Percentiles rank a stretch among this genome's conserved stretches.
These are phyloP conservation scores for Mycena albidolilacea DNA, from an alignment of 768 basidiomycete genomes.

Conservation along the genomic window DNA sequence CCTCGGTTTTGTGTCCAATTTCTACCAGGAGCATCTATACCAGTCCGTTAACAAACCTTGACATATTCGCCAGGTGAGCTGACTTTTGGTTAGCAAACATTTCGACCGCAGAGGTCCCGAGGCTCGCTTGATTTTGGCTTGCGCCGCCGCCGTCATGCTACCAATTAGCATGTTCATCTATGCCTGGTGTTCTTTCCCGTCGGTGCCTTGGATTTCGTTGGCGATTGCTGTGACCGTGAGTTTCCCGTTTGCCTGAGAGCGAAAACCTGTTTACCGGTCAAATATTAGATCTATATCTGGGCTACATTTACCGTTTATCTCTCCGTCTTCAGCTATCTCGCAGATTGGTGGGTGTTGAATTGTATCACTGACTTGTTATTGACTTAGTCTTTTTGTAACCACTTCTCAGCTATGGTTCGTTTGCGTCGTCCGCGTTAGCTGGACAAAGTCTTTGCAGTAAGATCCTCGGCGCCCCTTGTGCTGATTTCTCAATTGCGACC, in stretches of 20 bases:
- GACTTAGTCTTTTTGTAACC: not conserved
- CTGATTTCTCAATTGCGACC: not conserved
- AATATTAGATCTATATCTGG: constrained; percentile 60
- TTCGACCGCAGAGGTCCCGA: constrained; percentile 54
- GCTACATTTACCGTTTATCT: constrained; percentile 68
- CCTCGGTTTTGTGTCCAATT: constrained; percentile 60
- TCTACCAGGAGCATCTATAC: constrained; percentile 63
- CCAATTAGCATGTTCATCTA: constrained; percentile 77
- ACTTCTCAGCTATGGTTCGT: constrained; percentile 58
- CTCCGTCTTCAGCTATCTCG: constrained; percentile 69
- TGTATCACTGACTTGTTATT: not conserved
- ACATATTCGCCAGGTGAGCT: not conserved
- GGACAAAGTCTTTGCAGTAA: constrained; percentile 71
- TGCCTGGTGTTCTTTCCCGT: constrained; percentile 70
- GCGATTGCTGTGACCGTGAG: constrained; percentile 62
- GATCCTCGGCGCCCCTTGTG: constrained; percentile 34
- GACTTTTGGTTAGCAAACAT: constrained; percentile 42
- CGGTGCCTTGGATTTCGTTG: constrained; percentile 71
- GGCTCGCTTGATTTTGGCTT: constrained; percentile 68
- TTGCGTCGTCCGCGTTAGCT: constrained; percentile 75
- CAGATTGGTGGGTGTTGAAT: constrained; percentile 63
- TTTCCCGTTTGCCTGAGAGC: not conserved
- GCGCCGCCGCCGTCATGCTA: constrained; percentile 62
- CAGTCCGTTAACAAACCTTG: constrained; percentile 48
- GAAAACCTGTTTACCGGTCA: not conserved